Evolutionary conservation across 2,329 filamentous ascomycete genomes (phyloP), one percentile per base, ranked within the genome.

Genomic region (Gaeumannomyces tritici): DNA sequence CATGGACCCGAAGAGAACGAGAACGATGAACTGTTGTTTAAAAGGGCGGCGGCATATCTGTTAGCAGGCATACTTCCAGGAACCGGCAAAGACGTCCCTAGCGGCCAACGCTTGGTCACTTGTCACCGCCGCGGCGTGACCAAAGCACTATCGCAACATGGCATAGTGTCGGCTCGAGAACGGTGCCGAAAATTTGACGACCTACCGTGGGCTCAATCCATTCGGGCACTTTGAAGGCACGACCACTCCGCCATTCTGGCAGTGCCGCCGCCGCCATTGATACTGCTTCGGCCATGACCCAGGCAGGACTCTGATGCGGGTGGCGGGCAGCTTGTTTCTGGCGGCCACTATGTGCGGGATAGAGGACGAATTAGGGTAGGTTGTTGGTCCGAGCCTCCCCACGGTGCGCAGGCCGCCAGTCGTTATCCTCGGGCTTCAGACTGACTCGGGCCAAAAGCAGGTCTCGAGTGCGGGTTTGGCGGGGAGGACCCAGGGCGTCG

Each of bases 1-100:
- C 73, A 76, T 74, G 61, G 73, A 72, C 12, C 70, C 68, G 60
- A 75, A 66, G 61, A 76, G 73, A 55, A 76, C 73, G 18, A 69
- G 64, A n/a, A 75, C 69, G 59, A 75, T 75, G 27, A 73, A 69
- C 74, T 75, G 59, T 35, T 54, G 26, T 62, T 59, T 35, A 33
- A 62, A 55, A 54, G n/a, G 42, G n/a, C 3, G 21, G 42, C 8
- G 8, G n/a, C 42, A 51, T 51, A 21, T 9, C 21, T 3, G 42
- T 51, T 21, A 24, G 42, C n/a, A 7, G 6, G 18, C 42, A 4
- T 11, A 6, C 21, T n/a, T 8, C 42, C 8, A 42, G 13, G 24
- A 42, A 27, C 28, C 33, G 26, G 21, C 8, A 55, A 26, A 58
- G 62, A 21, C 62, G 58, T 27, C 29, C 54, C 11, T 59, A 29